phyloP scores from a whole-genome alignment of 2,329 filamentous ascomycete species.

The Aureobasidium sp. region DNA sequence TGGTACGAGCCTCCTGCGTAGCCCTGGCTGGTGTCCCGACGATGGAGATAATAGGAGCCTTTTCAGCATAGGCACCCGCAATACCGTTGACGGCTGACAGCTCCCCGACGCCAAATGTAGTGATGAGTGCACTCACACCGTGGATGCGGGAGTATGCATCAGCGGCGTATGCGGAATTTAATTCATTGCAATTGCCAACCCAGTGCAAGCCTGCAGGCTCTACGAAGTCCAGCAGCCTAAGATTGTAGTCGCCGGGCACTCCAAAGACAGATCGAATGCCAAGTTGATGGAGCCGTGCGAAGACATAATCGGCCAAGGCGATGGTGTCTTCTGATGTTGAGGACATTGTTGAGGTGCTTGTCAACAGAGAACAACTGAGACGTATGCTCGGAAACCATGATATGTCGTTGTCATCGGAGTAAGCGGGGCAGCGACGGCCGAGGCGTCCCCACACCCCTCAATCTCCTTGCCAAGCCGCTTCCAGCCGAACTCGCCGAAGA shows the following conservation, averaged over 20 bases:
- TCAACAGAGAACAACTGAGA: neutral
- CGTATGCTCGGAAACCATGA: neutral
- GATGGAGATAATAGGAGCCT: constrained; percentile 39
- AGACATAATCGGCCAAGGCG: constrained; percentile 25
- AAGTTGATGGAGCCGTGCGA: constrained; percentile 34
- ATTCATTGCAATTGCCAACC: constrained; percentile 55
- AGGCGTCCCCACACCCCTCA: neutral
- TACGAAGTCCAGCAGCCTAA: constrained; percentile 44
- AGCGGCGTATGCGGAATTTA: constrained; percentile 42
- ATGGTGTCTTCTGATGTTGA: neutral
- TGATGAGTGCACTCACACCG: constrained; percentile 26
- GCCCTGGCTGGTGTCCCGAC: constrained; percentile 36
- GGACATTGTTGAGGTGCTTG: neutral
- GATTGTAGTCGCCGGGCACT: constrained; percentile 35
- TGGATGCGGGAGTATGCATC: constrained; percentile 4
- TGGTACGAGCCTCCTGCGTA: constrained; percentile 32
- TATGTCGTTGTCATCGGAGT: constrained; percentile 5
- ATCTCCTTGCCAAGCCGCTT: neutral
- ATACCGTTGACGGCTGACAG: constrained; percentile 40
- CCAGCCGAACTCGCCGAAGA: constrained; percentile 2
- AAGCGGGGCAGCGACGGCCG: neutral
- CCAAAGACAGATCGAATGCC: constrained; percentile 40
- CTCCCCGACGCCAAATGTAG: constrained; percentile 41
- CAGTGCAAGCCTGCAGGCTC: constrained; percentile 45
- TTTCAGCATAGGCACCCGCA: constrained; percentile 39